Percentiles rank a stretch among this genome's conserved stretches.
These are phyloP conservation scores for Cucurbita ficifolia DNA, from an alignment of 306 rosid genomes.

Conservation along the genomic window DNA sequence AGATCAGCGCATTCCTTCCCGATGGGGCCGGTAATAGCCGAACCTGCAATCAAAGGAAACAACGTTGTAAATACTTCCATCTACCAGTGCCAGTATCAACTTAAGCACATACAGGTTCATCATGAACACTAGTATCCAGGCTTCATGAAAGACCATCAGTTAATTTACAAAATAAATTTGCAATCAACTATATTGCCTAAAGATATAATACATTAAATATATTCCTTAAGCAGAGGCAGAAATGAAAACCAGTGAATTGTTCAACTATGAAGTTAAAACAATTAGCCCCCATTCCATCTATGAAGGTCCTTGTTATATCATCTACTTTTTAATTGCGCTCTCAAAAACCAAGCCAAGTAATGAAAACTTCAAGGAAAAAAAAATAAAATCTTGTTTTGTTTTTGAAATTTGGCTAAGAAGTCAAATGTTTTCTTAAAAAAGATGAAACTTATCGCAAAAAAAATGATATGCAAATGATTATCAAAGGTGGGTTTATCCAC, in stretches of 20 bases:
- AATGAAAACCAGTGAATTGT: background rate
- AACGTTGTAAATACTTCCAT: background rate
- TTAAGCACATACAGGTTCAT: background rate
- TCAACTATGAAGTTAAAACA: background rate
- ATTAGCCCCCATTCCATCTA: too few relatives aligned
- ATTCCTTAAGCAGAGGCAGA: background rate
- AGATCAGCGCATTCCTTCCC: constrained; percentile 90
- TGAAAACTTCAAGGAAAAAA: too few relatives aligned
- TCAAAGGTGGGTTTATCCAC: too few relatives aligned
- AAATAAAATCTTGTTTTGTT: too few relatives aligned
- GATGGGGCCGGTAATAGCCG: constrained; percentile 82
- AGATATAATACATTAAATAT: background rate
- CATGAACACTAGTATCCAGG: background rate
- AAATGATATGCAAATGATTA: too few relatives aligned
- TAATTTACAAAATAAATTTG: background rate
- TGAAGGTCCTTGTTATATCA: too few relatives aligned
- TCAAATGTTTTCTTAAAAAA: too few relatives aligned
- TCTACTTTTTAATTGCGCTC: too few relatives aligned
- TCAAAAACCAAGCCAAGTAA: too few relatives aligned
- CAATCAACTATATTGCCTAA: background rate
- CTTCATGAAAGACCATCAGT: background rate
- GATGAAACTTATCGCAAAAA: too few relatives aligned
- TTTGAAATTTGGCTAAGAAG: too few relatives aligned
- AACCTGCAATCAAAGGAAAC: constrained; percentile 23
- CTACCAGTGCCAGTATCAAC: background rate